Evolutionary conservation across 345 rosid genomes (phyloP), one percentile per base, ranked within the genome.

Genomic region (Draba incana): DNA sequence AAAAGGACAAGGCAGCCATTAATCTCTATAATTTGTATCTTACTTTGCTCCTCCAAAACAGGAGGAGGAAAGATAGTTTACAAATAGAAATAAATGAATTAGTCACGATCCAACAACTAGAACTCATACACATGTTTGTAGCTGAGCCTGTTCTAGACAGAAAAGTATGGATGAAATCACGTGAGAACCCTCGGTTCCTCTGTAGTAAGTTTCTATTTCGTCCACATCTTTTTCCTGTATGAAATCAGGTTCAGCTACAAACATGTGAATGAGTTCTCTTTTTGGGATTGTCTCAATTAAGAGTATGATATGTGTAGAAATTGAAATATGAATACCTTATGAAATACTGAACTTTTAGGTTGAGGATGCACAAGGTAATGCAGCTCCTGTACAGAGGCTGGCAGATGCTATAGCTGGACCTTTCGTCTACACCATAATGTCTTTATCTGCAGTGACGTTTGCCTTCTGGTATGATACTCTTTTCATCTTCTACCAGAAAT

Each of bases 341-440:
- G 57, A 27, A 44, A 13, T 25, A 38, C 53, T 64, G 16, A 65
- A 69, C 12, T 65, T 79, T 74, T 78, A 90, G 98, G 96, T 90
- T 76, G 94, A 93, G 83, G 96, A 88, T 70, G 97, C 98, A 65
- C 96, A 93, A 81, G 96, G 96, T 46, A 84, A 74, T 80, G 97
- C 90, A 80, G 98, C 97, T 41, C 97, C 98, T 66, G 84, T 90
- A 64, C 97, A 93, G 75, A 81, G 97, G 76, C 86, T 93, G 70
- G 98, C 96, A 74, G 98, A 93, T 78, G 84, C 89, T 11, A 87
- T 93, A 75, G 96, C 98, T 54, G 97, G 98, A 51, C 98, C 97
- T 12, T 93, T 93, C 79, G 96, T 93, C 27, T 93, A 84, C 71
- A 84, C 86, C 47, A 75, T 90, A 71, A 88, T 90, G 91, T 79